These are phyloP conservation scores for Suillus weaverae DNA, from an alignment of 768 basidiomycete genomes.

Conservation along the genomic window DNA sequence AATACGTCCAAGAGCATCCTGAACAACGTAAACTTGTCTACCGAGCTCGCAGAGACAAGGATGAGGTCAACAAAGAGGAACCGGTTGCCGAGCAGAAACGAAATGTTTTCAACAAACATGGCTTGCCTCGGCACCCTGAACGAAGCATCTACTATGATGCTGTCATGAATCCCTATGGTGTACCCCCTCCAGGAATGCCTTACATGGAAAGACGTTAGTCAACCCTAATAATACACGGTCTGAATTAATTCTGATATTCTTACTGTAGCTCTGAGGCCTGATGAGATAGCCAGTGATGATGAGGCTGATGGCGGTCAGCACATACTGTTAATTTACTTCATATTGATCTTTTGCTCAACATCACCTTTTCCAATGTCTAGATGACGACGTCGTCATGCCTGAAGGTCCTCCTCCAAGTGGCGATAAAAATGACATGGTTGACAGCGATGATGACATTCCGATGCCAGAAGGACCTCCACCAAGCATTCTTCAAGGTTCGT, in stretches of 20 bases:
- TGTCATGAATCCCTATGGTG: constrained; percentile 90
- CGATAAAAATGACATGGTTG: constrained; percentile 38
- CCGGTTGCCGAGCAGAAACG: constrained; percentile 47
- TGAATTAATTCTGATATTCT: constrained; percentile 2
- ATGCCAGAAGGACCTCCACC: constrained; percentile 87
- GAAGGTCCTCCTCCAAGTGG: constrained; percentile 56
- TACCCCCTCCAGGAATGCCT: constrained; percentile 96
- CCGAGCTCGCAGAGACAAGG: constrained; percentile 47
- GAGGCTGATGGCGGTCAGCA: constrained; percentile 47
- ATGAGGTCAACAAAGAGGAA: constrained; percentile 42
- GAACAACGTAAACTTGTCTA: constrained; percentile 89
- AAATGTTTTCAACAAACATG: constrained; percentile 79
- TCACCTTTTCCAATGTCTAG: constrained; percentile 25
- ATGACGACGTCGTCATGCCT: constrained; percentile 68
- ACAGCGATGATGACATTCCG: constrained; percentile 80
- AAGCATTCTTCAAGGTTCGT: constrained; percentile 24
- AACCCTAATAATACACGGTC: not conserved
- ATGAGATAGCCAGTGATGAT: constrained; percentile 64
- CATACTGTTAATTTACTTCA: not conserved
- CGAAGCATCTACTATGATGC: constrained; percentile 91
- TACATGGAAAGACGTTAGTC: constrained; percentile 82
- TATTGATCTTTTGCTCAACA: constrained; percentile 4
- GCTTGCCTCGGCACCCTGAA: constrained; percentile 87
- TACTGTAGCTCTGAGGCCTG: constrained; percentile 54
- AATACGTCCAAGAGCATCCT: constrained; percentile 90